phyloP scores from a whole-genome alignment of 116 monocot genomes.

The Thalassia testudinum region DNA sequence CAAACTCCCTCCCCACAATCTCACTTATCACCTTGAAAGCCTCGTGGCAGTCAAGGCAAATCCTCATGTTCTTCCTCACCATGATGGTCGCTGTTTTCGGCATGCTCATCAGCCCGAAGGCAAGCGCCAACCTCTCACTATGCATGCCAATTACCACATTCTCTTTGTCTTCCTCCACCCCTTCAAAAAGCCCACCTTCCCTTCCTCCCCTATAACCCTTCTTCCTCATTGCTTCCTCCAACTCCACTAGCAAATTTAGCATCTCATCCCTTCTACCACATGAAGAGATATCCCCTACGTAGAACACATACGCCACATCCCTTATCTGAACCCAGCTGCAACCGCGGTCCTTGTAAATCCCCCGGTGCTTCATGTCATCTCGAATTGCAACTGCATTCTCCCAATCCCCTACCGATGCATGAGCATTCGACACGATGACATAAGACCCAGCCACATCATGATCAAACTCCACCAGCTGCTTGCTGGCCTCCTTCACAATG shows the following conservation, averaged over 20 bases:
- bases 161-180: conserved; percentile 23
- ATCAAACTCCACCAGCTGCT: conserved; percentile 16
- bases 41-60: conserved; percentile 19
- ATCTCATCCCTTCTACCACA: conserved; percentile 24
- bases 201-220: conserved; percentile 34
- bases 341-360: conserved; percentile 52
- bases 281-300: conserved; percentile 21
- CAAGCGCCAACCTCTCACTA: conserved; percentile 59
- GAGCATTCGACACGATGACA: conserved; percentile 38
- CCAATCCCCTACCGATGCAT: conserved; percentile 33
- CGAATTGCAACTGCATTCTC: conserved; percentile 27
- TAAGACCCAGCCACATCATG: conserved; percentile 32
- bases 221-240: conserved; percentile 27
- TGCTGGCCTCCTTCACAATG: conserved; percentile 25
- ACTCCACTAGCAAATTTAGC: conserved; percentile 18
- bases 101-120: conserved; percentile 15
- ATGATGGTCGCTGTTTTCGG: conserved; percentile 7
- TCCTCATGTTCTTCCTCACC: conserved; percentile 25
- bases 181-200: too few species aligned
- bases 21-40: conserved; percentile 11
- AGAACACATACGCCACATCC: conserved; percentile 33
- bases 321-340: conserved; percentile 58
- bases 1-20: conserved; percentile 10
- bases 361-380: conserved; percentile 42
- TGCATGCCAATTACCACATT: conserved; percentile 17